Conservation (phyloP, 768 basidiomycete genomes). For the Hygrophorus pudorinus region DNA sequence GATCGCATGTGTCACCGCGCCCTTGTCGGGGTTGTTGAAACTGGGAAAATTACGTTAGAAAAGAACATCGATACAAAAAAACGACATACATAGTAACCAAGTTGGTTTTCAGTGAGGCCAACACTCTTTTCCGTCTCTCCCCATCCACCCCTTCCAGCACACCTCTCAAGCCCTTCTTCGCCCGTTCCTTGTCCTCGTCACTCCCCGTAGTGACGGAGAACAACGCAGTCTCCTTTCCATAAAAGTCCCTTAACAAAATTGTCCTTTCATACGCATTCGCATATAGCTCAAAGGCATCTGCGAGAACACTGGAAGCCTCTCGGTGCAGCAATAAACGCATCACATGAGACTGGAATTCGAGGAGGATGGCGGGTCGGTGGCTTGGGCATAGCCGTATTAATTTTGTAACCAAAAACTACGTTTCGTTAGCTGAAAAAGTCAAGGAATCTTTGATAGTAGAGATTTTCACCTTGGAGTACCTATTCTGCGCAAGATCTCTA, state of each 20-base stretch:
- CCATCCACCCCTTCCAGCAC: slow-evolving; percentile 54
- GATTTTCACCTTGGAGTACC: slow-evolving; percentile 73
- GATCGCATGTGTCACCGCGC: slow-evolving; percentile 75
- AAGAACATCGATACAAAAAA: slow-evolving; percentile 1
- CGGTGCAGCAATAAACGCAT: slow-evolving; percentile 74
- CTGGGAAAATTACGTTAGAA: slow-evolving; percentile 25
- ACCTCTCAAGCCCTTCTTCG: slow-evolving; percentile 58
- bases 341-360: slow-evolving; percentile 69
- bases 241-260: slow-evolving; percentile 77
- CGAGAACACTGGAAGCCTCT: slow-evolving; percentile 74
- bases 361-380: slow-evolving; percentile 66
- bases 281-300: slow-evolving; percentile 84
- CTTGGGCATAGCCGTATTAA: slow-evolving; percentile 66
- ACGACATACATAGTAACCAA: slow-evolving; percentile 54
- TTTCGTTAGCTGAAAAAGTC: neutral
- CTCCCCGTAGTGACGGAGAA: slow-evolving; percentile 51
- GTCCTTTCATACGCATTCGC: slow-evolving; percentile 78
- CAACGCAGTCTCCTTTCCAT: slow-evolving; percentile 77
- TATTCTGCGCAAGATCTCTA: slow-evolving; percentile 69
- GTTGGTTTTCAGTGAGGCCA: slow-evolving; percentile 64
- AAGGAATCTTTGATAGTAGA: neutral
- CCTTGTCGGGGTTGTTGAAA: slow-evolving; percentile 89
- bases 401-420: slow-evolving; percentile 72
- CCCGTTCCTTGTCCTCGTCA: slow-evolving; percentile 50
- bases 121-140: slow-evolving; percentile 56